These are phyloP conservation scores for Phytophthora hibernalis DNA, from an alignment of 352 stramenopile genomes.

Conservation along the genomic window DNA sequence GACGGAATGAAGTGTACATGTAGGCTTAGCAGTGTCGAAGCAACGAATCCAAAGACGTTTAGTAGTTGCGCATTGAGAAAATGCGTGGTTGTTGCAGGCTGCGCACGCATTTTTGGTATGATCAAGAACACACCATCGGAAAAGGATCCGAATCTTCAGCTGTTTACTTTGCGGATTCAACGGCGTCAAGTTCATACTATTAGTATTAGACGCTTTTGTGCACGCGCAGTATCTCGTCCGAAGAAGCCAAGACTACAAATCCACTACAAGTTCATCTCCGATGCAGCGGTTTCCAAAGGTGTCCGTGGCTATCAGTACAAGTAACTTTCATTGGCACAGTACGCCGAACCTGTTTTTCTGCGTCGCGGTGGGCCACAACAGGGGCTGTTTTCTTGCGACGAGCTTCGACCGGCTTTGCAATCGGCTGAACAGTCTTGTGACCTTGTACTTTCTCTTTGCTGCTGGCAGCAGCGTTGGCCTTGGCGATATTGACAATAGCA, in stretches of 20 bases:
- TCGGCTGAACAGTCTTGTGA: not conserved
- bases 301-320: not conserved
- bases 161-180: too few relatives aligned
- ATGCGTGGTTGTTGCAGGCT: too few relatives aligned
- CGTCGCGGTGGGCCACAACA: not conserved
- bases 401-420: not conserved
- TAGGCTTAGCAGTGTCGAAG: too few relatives aligned
- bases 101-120: too few relatives aligned
- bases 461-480: constrained; percentile 23
- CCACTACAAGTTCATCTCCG: constrained; percentile 9
- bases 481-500: constrained; percentile 39
- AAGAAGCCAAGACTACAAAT: not conserved
- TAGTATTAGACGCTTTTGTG: too few relatives aligned
- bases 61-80: too few relatives aligned
- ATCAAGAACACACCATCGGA: too few relatives aligned
- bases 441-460: constrained; percentile 8
- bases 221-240: not conserved
- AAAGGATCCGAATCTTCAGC: too few relatives aligned
- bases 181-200: too few relatives aligned
- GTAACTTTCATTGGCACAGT: not conserved
- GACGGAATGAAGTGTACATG: too few relatives aligned
- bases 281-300: constrained; percentile 43
- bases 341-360: constrained; percentile 3
- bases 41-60: too few relatives aligned
- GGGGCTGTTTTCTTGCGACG: not conserved